These are phyloP conservation scores for Penicillium verrucosum DNA, from an alignment of 2,329 filamentous ascomycete species.

Conservation along the genomic window DNA sequence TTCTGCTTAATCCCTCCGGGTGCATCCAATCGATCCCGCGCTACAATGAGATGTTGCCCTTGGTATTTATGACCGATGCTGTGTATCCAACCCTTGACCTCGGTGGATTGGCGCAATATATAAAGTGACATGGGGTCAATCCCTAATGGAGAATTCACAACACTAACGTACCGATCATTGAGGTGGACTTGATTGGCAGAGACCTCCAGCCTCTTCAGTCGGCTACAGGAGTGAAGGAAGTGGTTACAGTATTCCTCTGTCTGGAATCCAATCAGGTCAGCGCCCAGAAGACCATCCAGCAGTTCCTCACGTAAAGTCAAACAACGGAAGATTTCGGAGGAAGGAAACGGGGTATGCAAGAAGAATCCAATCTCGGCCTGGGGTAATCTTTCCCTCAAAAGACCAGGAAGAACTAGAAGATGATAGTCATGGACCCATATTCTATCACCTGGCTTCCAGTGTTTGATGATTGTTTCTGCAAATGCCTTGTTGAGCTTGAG, in stretches of 20 bases:
- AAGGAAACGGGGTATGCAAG: slow-evolving; percentile 89
- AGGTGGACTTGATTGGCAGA: slow-evolving; percentile 80
- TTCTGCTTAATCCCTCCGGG: slow-evolving; percentile 91
- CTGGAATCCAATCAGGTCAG: slow-evolving; percentile 88
- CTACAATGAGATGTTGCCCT: slow-evolving; percentile 85
- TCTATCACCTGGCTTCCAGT: slow-evolving; percentile 86
- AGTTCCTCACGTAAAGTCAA: slow-evolving; percentile 78
- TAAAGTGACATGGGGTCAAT: slow-evolving; percentile 75
- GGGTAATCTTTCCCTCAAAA: slow-evolving; percentile 77
- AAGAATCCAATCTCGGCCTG: slow-evolving; percentile 95
- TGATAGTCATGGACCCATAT: slow-evolving; percentile 98
- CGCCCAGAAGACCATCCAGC: slow-evolving; percentile 85
- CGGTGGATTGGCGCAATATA: slow-evolving; percentile 63
- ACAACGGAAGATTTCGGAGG: slow-evolving; percentile 90
- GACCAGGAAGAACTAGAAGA: slow-evolving; percentile 75
- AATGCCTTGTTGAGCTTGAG: slow-evolving; percentile 88
- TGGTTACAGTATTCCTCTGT: slow-evolving; percentile 89
- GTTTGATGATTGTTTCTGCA: slow-evolving; percentile 78
- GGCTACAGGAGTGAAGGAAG: slow-evolving; percentile 90
- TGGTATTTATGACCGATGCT: slow-evolving; percentile 77
- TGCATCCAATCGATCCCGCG: slow-evolving; percentile 87
- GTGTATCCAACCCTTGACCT: slow-evolving; percentile 73
- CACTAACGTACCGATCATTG: slow-evolving; percentile 84
- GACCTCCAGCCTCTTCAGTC: slow-evolving; percentile 78
- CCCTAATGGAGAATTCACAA: slow-evolving; percentile 76